phyloP scores from a whole-genome alignment of 306 rosid genomes.

The Pachyrhizus erosus region DNA sequence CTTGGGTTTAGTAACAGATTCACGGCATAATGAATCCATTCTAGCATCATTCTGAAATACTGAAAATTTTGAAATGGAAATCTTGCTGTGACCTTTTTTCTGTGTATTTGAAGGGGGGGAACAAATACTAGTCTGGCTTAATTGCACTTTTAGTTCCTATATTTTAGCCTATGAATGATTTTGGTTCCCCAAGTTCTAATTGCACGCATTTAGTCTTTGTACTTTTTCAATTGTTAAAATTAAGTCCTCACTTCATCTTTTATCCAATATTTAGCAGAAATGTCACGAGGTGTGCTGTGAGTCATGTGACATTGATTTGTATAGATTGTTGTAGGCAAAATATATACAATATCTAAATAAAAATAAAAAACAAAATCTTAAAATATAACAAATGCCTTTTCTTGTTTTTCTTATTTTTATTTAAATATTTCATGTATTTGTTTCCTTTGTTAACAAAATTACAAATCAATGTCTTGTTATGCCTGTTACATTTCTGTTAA shows the following conservation, averaged over 20 bases:
- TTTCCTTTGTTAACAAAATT: background rate
- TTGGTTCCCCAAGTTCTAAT: background rate
- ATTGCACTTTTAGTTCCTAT: background rate
- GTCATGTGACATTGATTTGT: background rate
- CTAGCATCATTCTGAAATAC: constrained; percentile 31
- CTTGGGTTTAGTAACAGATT: constrained; percentile 18
- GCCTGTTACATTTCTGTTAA: background rate
- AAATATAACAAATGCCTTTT: too few relatives aligned
- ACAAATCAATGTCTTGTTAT: background rate
- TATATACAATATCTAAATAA: too few relatives aligned
- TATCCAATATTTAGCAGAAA: background rate
- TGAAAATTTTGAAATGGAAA: constrained; percentile 10
- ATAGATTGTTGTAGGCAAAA: background rate
- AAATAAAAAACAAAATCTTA: too few relatives aligned
- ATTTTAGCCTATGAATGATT: background rate
- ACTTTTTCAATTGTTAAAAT: background rate
- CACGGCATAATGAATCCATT: constrained; percentile 21
- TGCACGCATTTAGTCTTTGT: background rate
- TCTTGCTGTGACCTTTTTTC: background rate
- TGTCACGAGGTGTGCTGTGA: background rate
- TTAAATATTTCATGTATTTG: background rate
- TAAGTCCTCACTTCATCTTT: background rate
- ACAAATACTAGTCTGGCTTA: background rate
- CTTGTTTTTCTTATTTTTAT: background rate
- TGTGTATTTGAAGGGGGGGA: background rate